Evolutionary conservation across 257 asterid genomes (phyloP), one percentile per base, ranked within the genome.

Genomic region (Fraxinus cuspidata): DNA sequence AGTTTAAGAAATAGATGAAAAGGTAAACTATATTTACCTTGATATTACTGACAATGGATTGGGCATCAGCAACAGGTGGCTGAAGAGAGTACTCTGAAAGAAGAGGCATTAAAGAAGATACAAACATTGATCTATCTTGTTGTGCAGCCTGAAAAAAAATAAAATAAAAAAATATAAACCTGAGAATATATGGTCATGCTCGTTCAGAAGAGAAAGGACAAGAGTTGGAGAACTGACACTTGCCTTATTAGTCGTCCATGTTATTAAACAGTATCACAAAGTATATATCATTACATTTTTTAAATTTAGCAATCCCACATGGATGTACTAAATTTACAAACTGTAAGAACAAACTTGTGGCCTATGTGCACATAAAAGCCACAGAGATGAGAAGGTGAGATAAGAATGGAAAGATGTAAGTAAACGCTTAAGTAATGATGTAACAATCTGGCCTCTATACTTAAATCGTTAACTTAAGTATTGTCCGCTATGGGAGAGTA

Each of bases 31-130:
- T 65, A 75, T 78, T 78, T 67, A 94, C 99, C 99, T 96, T 96
- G 85, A 90, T 91, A 84, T 89, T 87, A 78, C 98, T 89, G 84
- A 92, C 98, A 85, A 96, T 89, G 77, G 97, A 93, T 78, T 96
- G 98, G 77, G 99, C 99, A 88, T 96, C 98, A 64, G 94, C 87
- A 82, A 84, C 94, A 60, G 89, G 89, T 67, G 97, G 97, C 89
- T 93, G 94, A 79, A 96, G 94, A 80, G 94, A 89, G 87, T 96
- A 92, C 83, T 96, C 97, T 60, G 90, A 92, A 79, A 96, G 99
- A 90, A 96, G 98, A 53, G 98, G 98, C 96, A 92, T 84, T 81
- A 96, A 83, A 71, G 97, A 88, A 81, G 91, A 80, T 78, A 93
- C 84, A 76, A 88, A 92, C 47, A 89, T 88, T 78, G 97, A 87